Evolutionary conservation across 2,329 filamentous ascomycete species (phyloP).

Genomic region (Aspergillus viridinutans): DNA sequence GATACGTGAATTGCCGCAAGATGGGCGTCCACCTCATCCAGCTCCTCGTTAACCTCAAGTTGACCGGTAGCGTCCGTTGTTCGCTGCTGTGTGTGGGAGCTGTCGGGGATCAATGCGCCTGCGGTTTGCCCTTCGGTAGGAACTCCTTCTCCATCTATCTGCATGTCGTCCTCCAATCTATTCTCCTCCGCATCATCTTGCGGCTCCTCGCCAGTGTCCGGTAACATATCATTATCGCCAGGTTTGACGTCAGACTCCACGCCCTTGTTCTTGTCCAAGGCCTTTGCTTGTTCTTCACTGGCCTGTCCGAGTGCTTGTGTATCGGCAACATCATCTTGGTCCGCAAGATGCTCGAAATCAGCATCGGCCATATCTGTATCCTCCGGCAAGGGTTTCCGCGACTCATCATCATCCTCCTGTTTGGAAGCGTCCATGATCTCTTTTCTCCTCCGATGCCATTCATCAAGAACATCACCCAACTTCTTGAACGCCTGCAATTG

Average conservation of each 20-base stretch:
- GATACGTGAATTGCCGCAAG: slow-evolving; percentile 71
- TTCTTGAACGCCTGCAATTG: slow-evolving; percentile 80
- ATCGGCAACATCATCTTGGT: slow-evolving; percentile 77
- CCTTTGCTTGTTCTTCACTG: slow-evolving; percentile 78
- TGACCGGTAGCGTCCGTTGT: slow-evolving; percentile 28
- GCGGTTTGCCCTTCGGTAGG: slow-evolving; percentile 38
- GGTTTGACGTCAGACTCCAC: slow-evolving; percentile 63
- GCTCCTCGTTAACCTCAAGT: slow-evolving; percentile 43
- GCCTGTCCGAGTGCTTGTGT: slow-evolving; percentile 88
- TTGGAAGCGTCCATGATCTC: slow-evolving; percentile 67
- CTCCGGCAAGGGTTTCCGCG: slow-evolving; percentile 48
- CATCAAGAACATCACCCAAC: slow-evolving; percentile 84
- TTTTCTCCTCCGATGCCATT: slow-evolving; percentile 83
- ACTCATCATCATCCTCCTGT: slow-evolving; percentile 45
- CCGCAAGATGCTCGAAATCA: slow-evolving; percentile 91
- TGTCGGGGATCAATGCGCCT: slow-evolving; percentile 53
- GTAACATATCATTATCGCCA: slow-evolving; percentile 55
- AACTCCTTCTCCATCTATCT: slow-evolving; percentile 31
- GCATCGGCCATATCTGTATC: slow-evolving; percentile 69
- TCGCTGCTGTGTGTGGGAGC: slow-evolving; percentile 31
- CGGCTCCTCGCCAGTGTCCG: slow-evolving; percentile 45
- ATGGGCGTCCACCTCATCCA: slow-evolving; percentile 49
- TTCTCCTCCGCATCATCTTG: slow-evolving; percentile 40
- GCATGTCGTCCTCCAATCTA: slow-evolving; percentile 46
- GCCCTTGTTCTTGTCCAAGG: slow-evolving; percentile 84